A percentile compares a stretch with the other conserved stretches of the same genome.
These are phyloP conservation scores for Gracilaria caudata DNA, from an alignment of 23 red algal species.

Conservation along the genomic window DNA sequence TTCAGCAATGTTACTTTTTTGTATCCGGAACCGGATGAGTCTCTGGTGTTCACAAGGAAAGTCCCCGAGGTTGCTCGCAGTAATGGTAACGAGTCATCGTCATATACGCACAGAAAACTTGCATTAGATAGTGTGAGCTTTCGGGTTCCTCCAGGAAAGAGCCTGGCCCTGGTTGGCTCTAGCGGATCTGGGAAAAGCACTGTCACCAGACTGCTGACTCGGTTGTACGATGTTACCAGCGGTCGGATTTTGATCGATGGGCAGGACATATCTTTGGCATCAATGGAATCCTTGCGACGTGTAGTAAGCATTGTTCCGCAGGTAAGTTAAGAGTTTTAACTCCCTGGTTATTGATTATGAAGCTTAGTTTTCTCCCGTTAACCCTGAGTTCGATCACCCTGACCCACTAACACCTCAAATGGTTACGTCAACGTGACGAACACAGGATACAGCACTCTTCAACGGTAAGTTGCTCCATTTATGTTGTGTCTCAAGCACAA, in stretches of 20 bases:
- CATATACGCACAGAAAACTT: background rate
- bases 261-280: slow-evolving; percentile 82
- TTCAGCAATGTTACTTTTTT: slow-evolving; percentile 95
- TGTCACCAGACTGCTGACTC: slow-evolving; percentile 71
- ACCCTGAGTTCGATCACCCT: background rate
- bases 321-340: slow-evolving; percentile 40
- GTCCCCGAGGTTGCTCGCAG: background rate
- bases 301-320: slow-evolving; percentile 91
- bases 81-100: background rate
- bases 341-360: background rate
- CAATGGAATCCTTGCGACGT: slow-evolving; percentile 71
- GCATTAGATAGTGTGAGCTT: slow-evolving; percentile 74
- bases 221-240: slow-evolving; percentile 83
- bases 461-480: slow-evolving; percentile 40
- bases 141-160: slow-evolving; percentile 79
- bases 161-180: slow-evolving; percentile 84
- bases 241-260: slow-evolving; percentile 95
- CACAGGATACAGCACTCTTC: slow-evolving; percentile 62
- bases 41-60: slow-evolving; percentile 43
- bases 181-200: slow-evolving; percentile 96
- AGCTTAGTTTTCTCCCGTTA: background rate
- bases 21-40: slow-evolving; percentile 71
- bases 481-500: background rate
- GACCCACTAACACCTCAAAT: background rate
- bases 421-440: background rate